Conservation (phyloP, 805 yeast genomes). For the Tetrapisispora arboricola region DNA sequence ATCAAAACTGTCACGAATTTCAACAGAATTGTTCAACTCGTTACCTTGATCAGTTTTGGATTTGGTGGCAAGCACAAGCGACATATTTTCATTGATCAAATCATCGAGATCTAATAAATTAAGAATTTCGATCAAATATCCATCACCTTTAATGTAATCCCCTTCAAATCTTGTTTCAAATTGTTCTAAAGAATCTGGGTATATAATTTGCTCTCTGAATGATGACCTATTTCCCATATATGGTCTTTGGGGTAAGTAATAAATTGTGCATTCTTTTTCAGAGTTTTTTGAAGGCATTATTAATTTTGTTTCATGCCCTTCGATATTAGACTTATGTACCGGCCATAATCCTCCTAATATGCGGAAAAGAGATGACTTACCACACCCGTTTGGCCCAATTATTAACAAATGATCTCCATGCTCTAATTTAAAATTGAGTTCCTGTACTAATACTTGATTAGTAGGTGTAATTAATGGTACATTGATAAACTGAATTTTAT, state of each 20-base stretch:
- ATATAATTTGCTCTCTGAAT: slow-evolving; percentile 78
- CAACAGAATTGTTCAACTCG: slow-evolving; percentile 6
- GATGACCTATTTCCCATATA: slow-evolving; percentile 59
- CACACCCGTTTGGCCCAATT: slow-evolving; percentile 95
- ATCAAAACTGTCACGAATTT: slow-evolving; percentile 48
- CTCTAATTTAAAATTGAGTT: slow-evolving; percentile 59
- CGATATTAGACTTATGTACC: slow-evolving; percentile 44
- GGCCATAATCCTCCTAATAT: slow-evolving; percentile 94
- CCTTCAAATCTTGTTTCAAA: slow-evolving; percentile 32
- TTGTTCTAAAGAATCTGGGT: slow-evolving; percentile 64
- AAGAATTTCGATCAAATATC: slow-evolving; percentile 44
- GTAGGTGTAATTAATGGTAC: slow-evolving; percentile 84
- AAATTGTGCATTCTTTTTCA: slow-evolving; percentile 39
- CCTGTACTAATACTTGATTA: slow-evolving; percentile 58
- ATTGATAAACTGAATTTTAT: slow-evolving; percentile 53
- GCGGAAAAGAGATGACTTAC: slow-evolving; percentile 86
- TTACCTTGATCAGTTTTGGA: not conserved
- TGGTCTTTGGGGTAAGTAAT: slow-evolving; percentile 88
- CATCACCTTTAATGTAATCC: slow-evolving; percentile 29
- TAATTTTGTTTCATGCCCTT: slow-evolving; percentile 40
- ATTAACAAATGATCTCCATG: slow-evolving; percentile 79
- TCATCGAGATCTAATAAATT: slow-evolving; percentile 50
- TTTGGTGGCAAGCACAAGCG: slow-evolving; percentile 25
- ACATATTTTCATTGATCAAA: slow-evolving; percentile 37
- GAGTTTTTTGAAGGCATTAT: slow-evolving; percentile 23